Percentiles rank a stretch among this genome's conserved stretches.
Evolutionary conservation across 129 eudicot species (phyloP).

Genomic region (Arctium lappa): DNA sequence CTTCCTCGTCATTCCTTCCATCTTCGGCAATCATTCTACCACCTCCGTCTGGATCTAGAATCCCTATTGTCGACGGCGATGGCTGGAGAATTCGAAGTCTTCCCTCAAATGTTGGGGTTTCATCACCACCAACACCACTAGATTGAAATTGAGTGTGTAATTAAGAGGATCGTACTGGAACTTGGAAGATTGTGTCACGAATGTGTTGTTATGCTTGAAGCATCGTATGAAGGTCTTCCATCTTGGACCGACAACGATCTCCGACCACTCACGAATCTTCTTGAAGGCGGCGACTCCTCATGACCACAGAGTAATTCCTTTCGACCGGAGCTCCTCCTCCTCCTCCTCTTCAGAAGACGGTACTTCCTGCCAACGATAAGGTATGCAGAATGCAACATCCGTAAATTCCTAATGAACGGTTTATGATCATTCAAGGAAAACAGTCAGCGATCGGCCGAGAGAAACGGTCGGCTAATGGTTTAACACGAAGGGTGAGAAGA

Average conservation of each 20-base stretch:
- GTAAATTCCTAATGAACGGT: too few species aligned
- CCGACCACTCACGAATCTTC: conserved; percentile 81
- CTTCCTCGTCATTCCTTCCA: too few species aligned
- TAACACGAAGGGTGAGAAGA: too few species aligned
- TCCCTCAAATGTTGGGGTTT: too few species aligned
- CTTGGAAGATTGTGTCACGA: conserved; percentile 27
- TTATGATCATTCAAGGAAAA: too few species aligned
- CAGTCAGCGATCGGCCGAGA: too few species aligned
- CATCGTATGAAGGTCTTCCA: conserved; percentile 90
- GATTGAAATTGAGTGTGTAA: conserved; percentile 75
- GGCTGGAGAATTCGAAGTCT: too few species aligned
- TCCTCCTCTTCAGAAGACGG: conserved; percentile 25
- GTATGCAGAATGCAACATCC: conserved; percentile 23
- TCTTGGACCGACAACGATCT: conserved; percentile 71
- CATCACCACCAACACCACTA: too few species aligned
- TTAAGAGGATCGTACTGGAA: conserved; percentile 74
- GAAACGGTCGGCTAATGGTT: too few species aligned
- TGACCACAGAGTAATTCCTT: conserved; percentile 32
- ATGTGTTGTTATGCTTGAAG: conserved; percentile 49
- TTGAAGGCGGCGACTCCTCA: conserved; percentile 48
- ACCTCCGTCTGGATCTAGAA: too few species aligned
- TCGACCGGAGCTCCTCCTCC: conserved; percentile 3
- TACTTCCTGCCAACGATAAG: conserved; percentile 37
- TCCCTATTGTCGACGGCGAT: too few species aligned
- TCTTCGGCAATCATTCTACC: too few species aligned